These are phyloP conservation scores for Moelleriella libera DNA, from an alignment of 2,329 filamentous ascomycete species.

Conservation along the genomic window DNA sequence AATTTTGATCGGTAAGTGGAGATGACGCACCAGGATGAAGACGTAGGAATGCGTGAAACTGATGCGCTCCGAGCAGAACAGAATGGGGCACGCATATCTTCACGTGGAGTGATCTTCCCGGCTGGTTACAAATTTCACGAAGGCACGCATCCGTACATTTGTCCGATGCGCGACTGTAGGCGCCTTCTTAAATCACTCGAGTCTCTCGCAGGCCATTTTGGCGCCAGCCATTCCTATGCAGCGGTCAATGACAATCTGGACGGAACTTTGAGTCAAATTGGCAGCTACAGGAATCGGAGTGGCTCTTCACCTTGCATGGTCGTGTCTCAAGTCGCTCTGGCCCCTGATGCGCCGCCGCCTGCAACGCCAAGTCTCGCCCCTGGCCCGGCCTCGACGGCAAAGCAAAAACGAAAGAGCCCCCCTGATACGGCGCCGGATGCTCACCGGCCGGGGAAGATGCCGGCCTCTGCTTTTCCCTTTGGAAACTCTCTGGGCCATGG, in stretches of 20 bases:
- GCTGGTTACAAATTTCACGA: constrained; percentile 14
- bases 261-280: constrained; percentile 20
- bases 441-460: too few species aligned
- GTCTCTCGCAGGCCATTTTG: constrained; percentile 13
- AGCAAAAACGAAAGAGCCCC: background rate
- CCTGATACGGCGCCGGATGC: background rate
- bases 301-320: constrained; percentile 13
- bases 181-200: constrained; percentile 10
- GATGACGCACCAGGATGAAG: background rate
- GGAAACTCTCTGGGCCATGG: too few species aligned
- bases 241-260: constrained; percentile 26
- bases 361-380: background rate
- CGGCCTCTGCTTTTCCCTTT: too few species aligned
- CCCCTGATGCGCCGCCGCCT: constrained; percentile 6
- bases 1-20: background rate
- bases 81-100: background rate
- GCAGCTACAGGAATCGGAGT: constrained; percentile 10
- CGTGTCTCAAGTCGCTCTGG: constrained; percentile 12
- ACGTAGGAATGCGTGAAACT: background rate
- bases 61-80: background rate
- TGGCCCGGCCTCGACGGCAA: background rate
- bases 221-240: constrained; percentile 9
- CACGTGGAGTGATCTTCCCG: constrained; percentile 18
- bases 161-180: constrained; percentile 23
- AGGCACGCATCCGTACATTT: constrained; percentile 15